These are phyloP conservation scores for Fusarium pseudograminearum DNA, from an alignment of 2,329 filamentous ascomycete genomes.

Conservation along the genomic window DNA sequence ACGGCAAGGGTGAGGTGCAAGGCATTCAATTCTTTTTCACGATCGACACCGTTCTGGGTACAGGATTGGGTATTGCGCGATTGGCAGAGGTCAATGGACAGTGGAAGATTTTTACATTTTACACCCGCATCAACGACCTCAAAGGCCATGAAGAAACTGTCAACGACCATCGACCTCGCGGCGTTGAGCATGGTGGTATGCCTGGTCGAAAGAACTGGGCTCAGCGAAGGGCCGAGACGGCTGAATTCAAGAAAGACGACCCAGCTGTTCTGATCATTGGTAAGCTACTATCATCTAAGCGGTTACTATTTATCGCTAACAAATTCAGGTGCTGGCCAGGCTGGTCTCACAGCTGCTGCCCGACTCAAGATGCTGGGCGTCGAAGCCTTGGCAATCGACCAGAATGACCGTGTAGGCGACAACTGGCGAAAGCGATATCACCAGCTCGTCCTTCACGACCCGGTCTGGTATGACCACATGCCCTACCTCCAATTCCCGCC, in stretches of 20 bases:
- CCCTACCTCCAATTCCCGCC: conserved; percentile 74
- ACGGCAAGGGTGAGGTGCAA: conserved; percentile 60
- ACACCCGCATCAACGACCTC: conserved; percentile 68
- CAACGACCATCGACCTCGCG: conserved; percentile 62
- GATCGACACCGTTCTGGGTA: conserved; percentile 65
- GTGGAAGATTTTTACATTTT: conserved; percentile 75
- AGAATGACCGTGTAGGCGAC: conserved; percentile 69
- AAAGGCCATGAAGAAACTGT: conserved; percentile 65
- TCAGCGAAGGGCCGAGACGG: conserved; percentile 62
- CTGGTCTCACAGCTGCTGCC: conserved; percentile 68
- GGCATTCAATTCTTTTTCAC: conserved; percentile 69
- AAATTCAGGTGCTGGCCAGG: conserved; percentile 67
- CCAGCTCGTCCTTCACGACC: conserved; percentile 76
- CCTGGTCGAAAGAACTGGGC: conserved; percentile 69
- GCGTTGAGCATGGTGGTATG: conserved; percentile 67
- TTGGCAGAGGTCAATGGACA: conserved; percentile 58
- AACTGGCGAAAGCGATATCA: conserved; percentile 74
- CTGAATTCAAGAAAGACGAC: conserved; percentile 60
- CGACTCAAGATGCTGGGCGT: conserved; percentile 70
- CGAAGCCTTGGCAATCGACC: conserved; percentile 68
- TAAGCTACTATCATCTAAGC: conserved; percentile 47
- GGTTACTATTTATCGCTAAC: neutral
- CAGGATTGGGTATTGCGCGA: conserved; percentile 67
- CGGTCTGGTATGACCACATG: conserved; percentile 71
- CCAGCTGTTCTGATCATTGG: conserved; percentile 73